Conservation (phyloP, 2,329 filamentous ascomycete genomes). For the Penicillium crustosum region DNA sequence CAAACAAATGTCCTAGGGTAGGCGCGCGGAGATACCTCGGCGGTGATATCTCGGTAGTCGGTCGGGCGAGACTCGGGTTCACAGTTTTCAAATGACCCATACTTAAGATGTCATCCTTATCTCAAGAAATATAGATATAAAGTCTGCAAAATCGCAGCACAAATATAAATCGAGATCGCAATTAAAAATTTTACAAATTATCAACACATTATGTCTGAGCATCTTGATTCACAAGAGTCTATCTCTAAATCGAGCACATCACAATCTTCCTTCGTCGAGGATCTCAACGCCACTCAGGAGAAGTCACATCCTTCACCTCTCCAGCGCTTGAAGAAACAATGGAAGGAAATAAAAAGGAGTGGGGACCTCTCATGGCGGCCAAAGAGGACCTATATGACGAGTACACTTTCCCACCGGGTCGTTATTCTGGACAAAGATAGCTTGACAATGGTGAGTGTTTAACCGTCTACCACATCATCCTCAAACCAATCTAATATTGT, state of each 20-base stretch:
- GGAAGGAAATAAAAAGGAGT: conserved; percentile 13
- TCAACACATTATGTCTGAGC: neutral
- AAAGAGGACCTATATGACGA: conserved; percentile 22
- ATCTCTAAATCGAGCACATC: neutral
- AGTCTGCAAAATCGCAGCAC: neutral
- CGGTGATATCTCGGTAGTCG: neutral
- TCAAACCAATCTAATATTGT: neutral
- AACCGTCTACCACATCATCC: neutral
- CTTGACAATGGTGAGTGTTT: neutral
- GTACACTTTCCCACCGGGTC: conserved; percentile 23
- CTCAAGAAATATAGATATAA: conserved; percentile 2
- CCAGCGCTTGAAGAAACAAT: conserved; percentile 12
- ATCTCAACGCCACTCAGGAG: neutral
- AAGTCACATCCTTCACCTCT: conserved; percentile 1
- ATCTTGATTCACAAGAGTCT: neutral
- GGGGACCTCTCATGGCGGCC: conserved; percentile 22
- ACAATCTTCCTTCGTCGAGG: neutral
- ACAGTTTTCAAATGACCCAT: conserved; percentile 1
- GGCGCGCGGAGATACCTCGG: neutral
- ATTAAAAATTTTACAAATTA: neutral
- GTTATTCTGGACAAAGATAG: conserved; percentile 20
- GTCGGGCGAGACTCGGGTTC: conserved; percentile 2
- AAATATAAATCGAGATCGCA: neutral
- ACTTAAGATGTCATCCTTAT: neutral
- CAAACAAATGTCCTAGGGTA: neutral